Evolutionary conservation across 1,139 yeast species (phyloP).

Genomic region (Suhomyces anneliseae): DNA sequence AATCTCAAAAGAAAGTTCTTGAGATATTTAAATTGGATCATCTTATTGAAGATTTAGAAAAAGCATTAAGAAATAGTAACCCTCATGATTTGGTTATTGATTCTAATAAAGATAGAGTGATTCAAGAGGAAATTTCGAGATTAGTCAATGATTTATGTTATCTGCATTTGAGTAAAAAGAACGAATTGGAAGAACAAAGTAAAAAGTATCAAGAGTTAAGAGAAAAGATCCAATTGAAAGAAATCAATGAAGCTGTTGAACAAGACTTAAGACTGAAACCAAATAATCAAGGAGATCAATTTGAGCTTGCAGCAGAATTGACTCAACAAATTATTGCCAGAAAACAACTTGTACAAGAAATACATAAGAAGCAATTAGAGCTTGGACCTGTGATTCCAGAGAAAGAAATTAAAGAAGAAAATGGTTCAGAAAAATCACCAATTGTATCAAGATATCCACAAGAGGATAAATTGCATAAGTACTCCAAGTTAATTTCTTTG

Average conservation of each 20-base stretch:
- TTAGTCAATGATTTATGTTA: slow-evolving; percentile 42
- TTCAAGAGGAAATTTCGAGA: slow-evolving; percentile 46
- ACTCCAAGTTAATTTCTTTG: slow-evolving; percentile 42
- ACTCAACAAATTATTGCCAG: slow-evolving; percentile 26
- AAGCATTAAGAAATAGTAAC: slow-evolving; percentile 14
- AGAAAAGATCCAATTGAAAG: slow-evolving; percentile 14
- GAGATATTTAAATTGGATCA: slow-evolving; percentile 41
- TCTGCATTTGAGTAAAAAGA: slow-evolving; percentile 35
- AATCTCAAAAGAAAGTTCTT: slow-evolving; percentile 36
- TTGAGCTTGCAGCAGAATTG: slow-evolving; percentile 23
- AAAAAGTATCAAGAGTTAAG: slow-evolving; percentile 18
- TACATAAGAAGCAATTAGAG: slow-evolving; percentile 24
- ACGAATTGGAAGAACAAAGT: slow-evolving; percentile 27
- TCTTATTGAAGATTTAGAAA: slow-evolving; percentile 27
- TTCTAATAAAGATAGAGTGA: slow-evolving; percentile 30
- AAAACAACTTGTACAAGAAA: slow-evolving; percentile 17
- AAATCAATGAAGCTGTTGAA: slow-evolving; percentile 7
- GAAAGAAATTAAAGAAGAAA: background rate
- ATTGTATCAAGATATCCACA: slow-evolving; percentile 29
- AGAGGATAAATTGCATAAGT: slow-evolving; percentile 41
- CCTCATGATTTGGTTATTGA: slow-evolving; percentile 23
- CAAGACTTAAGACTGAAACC: slow-evolving; percentile 1
- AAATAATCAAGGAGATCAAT: slow-evolving; percentile 12
- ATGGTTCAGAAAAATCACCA: slow-evolving; percentile 11
- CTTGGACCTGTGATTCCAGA: slow-evolving; percentile 12